Base-by-base conservation (phyloP, 148 eudicot genomes). In the Simmondsia chinensis region DNA sequence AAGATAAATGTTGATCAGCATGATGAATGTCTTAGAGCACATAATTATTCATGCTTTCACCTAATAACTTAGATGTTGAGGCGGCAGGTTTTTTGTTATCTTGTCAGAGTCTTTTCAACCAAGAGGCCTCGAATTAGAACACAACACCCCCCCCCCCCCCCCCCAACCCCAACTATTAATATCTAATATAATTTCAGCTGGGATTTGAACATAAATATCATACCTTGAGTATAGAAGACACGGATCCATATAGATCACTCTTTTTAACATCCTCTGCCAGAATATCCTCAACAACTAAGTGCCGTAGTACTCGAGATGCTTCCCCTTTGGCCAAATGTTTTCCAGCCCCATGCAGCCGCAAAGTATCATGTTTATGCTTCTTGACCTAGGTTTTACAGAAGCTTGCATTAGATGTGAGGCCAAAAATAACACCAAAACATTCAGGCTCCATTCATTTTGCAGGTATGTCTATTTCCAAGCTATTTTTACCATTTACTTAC, bases 291-390 rank as follows among this genome's bases (percentile, higher is more conserved):
- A 70, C 75, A 39, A 89, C 95, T 43, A 89, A 77, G 73, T 85
- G 80, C 41, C 94, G 97, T 46, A 89, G 57, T 38, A 89, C 74
- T 41, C 94, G 79, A 37, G 85, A 85, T 15, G 97, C 95, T 74
- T 89, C 97, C 45, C 95, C 88, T 57, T 85, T 89, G 41, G 83
- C 76, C 38, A 89, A 50, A 54, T 63, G 70, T 70, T 89, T 89
- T 46, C 97, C 97, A 65, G 93, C 83, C 58, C 95, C 97, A 61
- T 89, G 94, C 66, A 85, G 60, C 29, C 70, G 69, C 65, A 79
- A 52, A 44, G 52, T 50, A 20, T 89, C 59, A 66, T 89, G 97
- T 24, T 66, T 67, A 50, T 84, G 77, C 47, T 76, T 89, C 72
- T 85, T 89, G 46, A 85, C 85, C 97, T 89, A 65, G 19, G 45